Base-by-base conservation (phyloP, 768 basidiomycete species). In the Tulasnella sp. region DNA sequence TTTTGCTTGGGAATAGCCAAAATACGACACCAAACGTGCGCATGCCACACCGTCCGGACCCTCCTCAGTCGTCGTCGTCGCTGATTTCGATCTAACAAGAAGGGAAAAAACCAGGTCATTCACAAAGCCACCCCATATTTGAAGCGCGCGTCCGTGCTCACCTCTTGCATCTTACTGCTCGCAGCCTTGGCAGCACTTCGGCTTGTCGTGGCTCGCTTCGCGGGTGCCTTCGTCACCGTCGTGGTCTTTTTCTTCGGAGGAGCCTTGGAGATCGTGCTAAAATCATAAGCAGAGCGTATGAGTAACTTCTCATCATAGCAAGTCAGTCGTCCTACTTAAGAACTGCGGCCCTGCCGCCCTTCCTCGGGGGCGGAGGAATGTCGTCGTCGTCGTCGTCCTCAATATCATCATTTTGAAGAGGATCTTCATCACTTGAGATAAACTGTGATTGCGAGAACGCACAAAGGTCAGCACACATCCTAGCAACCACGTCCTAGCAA, bases 301-400 rank as follows among this genome's bases (percentile, higher is more conserved):
- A 79, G 9, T 14, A 64, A 5, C 19, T n/a, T 72, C 19, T 29
- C 6, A 31, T 36, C 25, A 36, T n/a, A 71, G 15, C 58, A 78
- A 25, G n/a, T 29, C 42, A n/a, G 52, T 74, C 1, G 6, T 12
- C 79, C 84, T 79, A 91, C 92, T 87, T 91, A 42, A 91, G 81
- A 17, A 90, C 87, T 12, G 90, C 89, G 31, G 90, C 88, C 72
- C 92, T 85, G 79, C 86, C 73, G 54, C 37, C 49, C 79, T 86
- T 86, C 82, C 90, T 58, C 22, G 76, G 67, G 29, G 87, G 84
- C 4, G 82, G 82, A 9, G 83, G 80, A 39, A 84, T 85, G 7
- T 86, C 88, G 31, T 88, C 89, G 4, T 86, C 86, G 0, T 87
- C 86, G 0, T 87, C 84, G 0, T 87, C 87, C 11, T 88, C 77